Evolutionary conservation across 148 eudicot genomes (phyloP), one percentile per base, ranked within the genome.

Genomic region (Vaccinium corymbosum): DNA sequence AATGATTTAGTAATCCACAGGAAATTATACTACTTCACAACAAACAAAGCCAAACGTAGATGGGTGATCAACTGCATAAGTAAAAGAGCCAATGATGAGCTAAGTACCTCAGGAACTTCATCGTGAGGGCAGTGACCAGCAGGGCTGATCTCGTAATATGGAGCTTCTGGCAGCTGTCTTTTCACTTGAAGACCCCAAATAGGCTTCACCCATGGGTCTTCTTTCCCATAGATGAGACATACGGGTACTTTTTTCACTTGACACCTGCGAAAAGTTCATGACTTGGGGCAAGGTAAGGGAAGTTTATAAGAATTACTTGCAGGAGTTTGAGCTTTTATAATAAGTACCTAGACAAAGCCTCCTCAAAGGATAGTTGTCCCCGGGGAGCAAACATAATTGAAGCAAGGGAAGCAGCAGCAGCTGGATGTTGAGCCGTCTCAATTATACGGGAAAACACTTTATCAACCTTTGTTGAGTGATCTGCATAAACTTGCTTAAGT

Each of bases 121-220:
- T 96, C 99, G 84, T 94, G 99, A 86, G 99, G 99, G 88, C 99
- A 96, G 83, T 96, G 99, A 80, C 99, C 99, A 55, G 99, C 98
- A 76, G 98, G 98, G 82, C 94, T 94, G 79, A 96, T 93, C 88
- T 93, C 94, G 81, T 94, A 96, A 86, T 96, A 96, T 17, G 98
- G 97, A 90, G 95, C 94, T 48, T 93, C 94, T 66, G 92, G 94
- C 53, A 94, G 81, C 89, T 96, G 95, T 46, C 80, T 87, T 88
- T 96, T 96, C 81, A 93, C 94, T 78, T 92, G 95, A 78, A 87
- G 90, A 71, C 99, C 99, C 95, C 97, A 96, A 9, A 94, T 46
- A 25, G 98, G 99, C 83, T 77, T 92, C 84, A 96, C 99, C 99
- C 99, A 96, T 4, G 99, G 99, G 81, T 96, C 99, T 88, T 96